A percentile compares a stretch with the other conserved stretches of the same genome.
Evolutionary conservation across 73 alveolate genomes (phyloP).

Genomic region (Strombidium stylifer): DNA sequence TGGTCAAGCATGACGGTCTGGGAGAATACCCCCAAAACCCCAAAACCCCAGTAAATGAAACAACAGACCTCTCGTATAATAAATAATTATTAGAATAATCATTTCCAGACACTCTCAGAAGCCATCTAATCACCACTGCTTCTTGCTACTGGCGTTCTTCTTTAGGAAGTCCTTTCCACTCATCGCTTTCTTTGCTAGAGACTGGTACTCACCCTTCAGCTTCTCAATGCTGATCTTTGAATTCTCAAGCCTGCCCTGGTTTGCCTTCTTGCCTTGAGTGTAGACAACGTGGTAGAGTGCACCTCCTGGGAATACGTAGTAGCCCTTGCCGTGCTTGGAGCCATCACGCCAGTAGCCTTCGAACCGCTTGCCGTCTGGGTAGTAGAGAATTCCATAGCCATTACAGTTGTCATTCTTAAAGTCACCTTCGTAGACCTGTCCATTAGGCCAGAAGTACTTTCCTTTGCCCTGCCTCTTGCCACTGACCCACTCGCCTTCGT

Average conservation of each 20-base stretch:
- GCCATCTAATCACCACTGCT: too few relatives aligned
- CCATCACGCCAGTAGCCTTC: constrained; percentile 52
- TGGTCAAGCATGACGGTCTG: too few relatives aligned
- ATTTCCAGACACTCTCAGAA: too few relatives aligned
- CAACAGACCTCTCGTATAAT: too few relatives aligned
- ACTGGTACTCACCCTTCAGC: constrained; percentile 15
- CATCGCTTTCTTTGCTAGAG: constrained; percentile 18
- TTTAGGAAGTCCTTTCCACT: constrained; percentile 6
- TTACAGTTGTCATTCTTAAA: constrained; percentile 49
- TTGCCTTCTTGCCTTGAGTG: constrained; percentile 43
- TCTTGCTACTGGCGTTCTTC: too few relatives aligned
- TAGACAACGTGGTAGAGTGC: constrained; percentile 39
- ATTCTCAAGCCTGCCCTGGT: constrained; percentile 42
- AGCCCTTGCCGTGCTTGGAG: constrained; percentile 24
- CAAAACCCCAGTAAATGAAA: too few relatives aligned
- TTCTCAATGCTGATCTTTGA: constrained; percentile 26
- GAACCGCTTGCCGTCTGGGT: constrained; percentile 30
- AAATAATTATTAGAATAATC: too few relatives aligned
- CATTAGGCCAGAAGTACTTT: constrained; percentile 54
- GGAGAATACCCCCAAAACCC: too few relatives aligned
- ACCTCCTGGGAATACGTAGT: constrained; percentile 40
- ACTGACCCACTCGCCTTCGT: constrained; percentile 39
- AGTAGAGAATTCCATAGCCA: constrained; percentile 35
- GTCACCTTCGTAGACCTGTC: constrained; percentile 59
- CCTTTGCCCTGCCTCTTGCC: constrained; percentile 40